phyloP scores from a whole-genome alignment of 2,329 filamentous ascomycete genomes.

The Claviceps africana region DNA sequence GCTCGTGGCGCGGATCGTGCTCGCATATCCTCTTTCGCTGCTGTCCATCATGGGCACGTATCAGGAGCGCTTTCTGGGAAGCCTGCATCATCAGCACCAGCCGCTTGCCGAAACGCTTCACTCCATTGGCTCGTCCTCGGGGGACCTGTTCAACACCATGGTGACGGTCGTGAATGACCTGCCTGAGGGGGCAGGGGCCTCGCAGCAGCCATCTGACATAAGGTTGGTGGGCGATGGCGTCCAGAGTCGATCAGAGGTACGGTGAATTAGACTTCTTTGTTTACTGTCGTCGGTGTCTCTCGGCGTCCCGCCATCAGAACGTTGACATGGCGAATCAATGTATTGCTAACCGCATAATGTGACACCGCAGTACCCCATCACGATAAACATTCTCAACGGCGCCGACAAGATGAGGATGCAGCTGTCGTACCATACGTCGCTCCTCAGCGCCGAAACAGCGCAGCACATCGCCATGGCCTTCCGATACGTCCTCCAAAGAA shows the following conservation, averaged over 20 bases:
- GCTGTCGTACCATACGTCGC: not conserved
- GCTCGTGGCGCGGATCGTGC: conserved; percentile 21
- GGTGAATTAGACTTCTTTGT: no score
- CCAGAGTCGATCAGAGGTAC: not conserved
- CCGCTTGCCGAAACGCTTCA: conserved; percentile 33
- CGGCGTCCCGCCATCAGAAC: no score
- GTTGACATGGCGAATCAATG: no score
- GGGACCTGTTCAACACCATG: conserved; percentile 17
- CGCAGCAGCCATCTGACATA: not conserved
- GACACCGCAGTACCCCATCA: not conserved
- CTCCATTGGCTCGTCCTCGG: conserved; percentile 8
- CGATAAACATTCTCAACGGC: not conserved
- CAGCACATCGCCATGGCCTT: not conserved
- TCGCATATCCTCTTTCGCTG: conserved; percentile 19
- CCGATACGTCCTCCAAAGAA: not conserved
- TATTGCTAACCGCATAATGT: no score
- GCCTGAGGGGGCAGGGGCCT: conserved; percentile 6
- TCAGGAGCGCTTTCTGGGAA: conserved; percentile 31
- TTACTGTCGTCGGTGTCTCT: no score
- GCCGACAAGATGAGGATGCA: not conserved
- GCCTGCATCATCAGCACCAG: conserved; percentile 33
- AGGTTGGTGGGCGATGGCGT: not conserved
- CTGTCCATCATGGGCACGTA: conserved; percentile 10
- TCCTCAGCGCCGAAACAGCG: not conserved
- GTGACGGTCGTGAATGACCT: conserved; percentile 13